A percentile compares a stretch with the other conserved stretches of the same genome.
These are phyloP conservation scores for Fusarium denticulatum DNA, from an alignment of 2,329 filamentous ascomycete species.

Conservation along the genomic window DNA sequence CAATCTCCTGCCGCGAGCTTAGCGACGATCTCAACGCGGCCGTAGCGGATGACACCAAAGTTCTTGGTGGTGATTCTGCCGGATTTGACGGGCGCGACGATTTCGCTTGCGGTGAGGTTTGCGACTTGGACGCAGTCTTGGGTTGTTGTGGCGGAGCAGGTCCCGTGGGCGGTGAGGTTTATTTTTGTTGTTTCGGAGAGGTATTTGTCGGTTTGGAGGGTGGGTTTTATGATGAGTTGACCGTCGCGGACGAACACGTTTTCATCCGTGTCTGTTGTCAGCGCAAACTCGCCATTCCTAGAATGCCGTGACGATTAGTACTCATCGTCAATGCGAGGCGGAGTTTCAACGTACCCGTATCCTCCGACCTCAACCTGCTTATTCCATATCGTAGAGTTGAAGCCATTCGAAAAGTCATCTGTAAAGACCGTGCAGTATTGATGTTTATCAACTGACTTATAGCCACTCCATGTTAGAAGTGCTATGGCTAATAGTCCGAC, in stretches of 20 bases:
- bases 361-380: background rate
- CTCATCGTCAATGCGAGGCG: rapidly evolving
- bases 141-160: background rate
- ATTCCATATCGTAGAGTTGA: background rate
- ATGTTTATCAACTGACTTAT: background rate
- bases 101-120: background rate
- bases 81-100: background rate
- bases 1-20: background rate
- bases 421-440: background rate
- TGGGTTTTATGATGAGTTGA: background rate
- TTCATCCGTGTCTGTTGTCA: background rate
- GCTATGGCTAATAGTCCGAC: background rate
- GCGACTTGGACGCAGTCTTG: background rate
- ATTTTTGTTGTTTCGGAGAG: background rate
- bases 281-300: background rate
- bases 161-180: background rate
- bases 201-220: background rate
- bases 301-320: rapidly evolving
- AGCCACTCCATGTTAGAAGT: background rate
- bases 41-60: background rate
- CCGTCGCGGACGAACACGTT: background rate
- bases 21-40: background rate
- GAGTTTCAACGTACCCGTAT: background rate
- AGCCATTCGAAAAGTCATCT: background rate
- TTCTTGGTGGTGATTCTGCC: background rate